Conservation (phyloP, 768 basidiomycete species). For the Lepiota subincarnata region DNA sequence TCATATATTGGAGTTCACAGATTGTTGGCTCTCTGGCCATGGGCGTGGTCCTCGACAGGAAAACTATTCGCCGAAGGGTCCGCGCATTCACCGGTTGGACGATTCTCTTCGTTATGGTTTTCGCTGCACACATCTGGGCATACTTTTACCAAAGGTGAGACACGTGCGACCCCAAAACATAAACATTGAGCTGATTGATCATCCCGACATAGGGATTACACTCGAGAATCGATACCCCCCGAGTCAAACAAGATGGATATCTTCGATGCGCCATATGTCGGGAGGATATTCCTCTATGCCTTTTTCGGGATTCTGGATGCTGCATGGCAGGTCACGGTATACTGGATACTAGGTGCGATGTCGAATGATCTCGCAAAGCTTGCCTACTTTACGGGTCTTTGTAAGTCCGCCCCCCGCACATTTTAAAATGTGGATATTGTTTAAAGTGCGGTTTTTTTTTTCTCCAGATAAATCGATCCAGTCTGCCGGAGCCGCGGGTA, state of each 20-base stretch:
- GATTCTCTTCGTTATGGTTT: conserved; percentile 58
- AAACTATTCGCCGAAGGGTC: conserved; percentile 50
- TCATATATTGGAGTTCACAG: conserved; percentile 79
- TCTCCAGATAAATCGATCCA: conserved; percentile 65
- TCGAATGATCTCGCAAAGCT: conserved; percentile 78
- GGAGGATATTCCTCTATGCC: conserved; percentile 59
- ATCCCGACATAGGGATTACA: conserved; percentile 45
- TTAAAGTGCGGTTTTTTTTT: too few relatives aligned
- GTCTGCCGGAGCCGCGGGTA: conserved; percentile 69
- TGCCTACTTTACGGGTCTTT: conserved; percentile 78
- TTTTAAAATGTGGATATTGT: background rate
- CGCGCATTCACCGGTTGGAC: conserved; percentile 72
- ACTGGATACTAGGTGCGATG: conserved; percentile 85
- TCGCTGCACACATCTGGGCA: conserved; percentile 70
- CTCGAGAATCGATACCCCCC: conserved; percentile 43
- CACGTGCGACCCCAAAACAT: too few relatives aligned
- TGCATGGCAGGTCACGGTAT: conserved; percentile 82
- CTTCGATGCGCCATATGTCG: conserved; percentile 47
- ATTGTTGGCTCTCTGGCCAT: conserved; percentile 72
- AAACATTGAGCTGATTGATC: background rate
- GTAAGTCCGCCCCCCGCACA: conserved; percentile 37
- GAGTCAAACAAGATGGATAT: conserved; percentile 54
- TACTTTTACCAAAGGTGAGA: conserved; percentile 72
- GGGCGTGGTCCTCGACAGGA: conserved; percentile 62
- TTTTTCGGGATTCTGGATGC: conserved; percentile 74